Evolutionary conservation across 306 rosid species (phyloP).

Genomic region (Echinosophora koreensis): DNA sequence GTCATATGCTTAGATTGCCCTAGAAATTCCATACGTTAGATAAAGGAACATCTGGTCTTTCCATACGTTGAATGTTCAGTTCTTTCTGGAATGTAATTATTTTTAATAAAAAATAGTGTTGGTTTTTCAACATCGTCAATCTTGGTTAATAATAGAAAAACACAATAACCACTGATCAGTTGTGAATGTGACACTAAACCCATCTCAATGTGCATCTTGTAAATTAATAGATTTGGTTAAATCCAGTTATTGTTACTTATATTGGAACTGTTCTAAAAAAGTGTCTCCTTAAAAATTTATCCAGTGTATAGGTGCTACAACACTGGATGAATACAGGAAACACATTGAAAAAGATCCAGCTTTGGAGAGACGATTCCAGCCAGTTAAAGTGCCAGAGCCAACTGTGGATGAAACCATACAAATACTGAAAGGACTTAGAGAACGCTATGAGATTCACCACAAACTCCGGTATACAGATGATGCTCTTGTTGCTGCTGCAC

Average conservation of each 20-base stretch:
- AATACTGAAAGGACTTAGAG: constrained; percentile 89
- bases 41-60: not conserved
- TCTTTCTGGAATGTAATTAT: constrained; percentile 7
- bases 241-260: constrained; percentile 8
- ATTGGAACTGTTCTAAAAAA: constrained; percentile 10
- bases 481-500: constrained; percentile 89
- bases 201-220: not conserved
- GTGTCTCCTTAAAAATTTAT: constrained; percentile 38
- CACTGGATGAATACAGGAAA: constrained; percentile 94
- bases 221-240: not conserved
- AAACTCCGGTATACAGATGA: constrained; percentile 96
- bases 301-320: constrained; percentile 98
- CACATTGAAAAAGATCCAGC: constrained; percentile 98
- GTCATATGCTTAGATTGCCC: not conserved
- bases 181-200: not conserved
- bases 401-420: constrained; percentile 88
- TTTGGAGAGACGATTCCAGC: constrained; percentile 92
- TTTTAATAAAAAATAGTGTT: not conserved
- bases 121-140: not conserved
- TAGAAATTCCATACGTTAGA: not conserved
- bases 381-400: constrained; percentile 96
- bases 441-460: constrained; percentile 95
- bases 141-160: not conserved
- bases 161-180: not conserved
- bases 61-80: not conserved